These are phyloP conservation scores for Calendula officinalis DNA, from an alignment of 129 eudicot genomes.

Conservation along the genomic window DNA sequence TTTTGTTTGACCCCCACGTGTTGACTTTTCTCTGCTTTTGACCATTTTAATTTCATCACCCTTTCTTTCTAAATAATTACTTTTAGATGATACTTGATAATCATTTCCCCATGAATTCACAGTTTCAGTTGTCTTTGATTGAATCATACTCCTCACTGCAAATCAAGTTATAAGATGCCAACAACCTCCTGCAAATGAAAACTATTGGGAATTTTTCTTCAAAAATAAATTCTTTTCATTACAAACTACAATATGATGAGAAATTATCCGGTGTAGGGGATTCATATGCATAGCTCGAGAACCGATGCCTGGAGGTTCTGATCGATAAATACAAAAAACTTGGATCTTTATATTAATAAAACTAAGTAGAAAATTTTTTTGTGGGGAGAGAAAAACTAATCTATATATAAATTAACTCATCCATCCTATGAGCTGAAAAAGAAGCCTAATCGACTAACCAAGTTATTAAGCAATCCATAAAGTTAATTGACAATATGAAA, in stretches of 20 bases:
- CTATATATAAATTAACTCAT: not conserved
- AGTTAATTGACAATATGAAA: not conserved
- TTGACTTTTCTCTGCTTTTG: constrained; percentile 30
- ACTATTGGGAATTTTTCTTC: not conserved
- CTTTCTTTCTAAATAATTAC: constrained; percentile 5
- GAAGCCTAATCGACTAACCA: too few species aligned
- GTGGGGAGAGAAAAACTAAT: constrained; percentile 18
- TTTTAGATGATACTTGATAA: not conserved
- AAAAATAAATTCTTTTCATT: too few species aligned
- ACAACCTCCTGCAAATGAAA: constrained; percentile 3
- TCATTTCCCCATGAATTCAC: constrained; percentile 1
- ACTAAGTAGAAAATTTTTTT: too few species aligned
- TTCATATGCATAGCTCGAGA: constrained; percentile 70
- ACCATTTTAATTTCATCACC: constrained; percentile 29
- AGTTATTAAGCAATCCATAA: too few species aligned
- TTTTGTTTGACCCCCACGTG: constrained; percentile 9
- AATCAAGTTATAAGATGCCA: too few species aligned
- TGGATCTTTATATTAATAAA: too few species aligned
- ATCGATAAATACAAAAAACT: not conserved
- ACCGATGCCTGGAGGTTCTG: constrained; percentile 74
- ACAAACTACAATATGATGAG: constrained; percentile 17
- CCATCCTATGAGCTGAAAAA: too few species aligned
- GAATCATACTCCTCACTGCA: too few species aligned
- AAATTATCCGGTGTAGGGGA: constrained; percentile 51
- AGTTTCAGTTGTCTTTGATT: not conserved